phyloP scores from a whole-genome alignment of 2,329 filamentous ascomycete genomes.

The Penicillium janthinellum region DNA sequence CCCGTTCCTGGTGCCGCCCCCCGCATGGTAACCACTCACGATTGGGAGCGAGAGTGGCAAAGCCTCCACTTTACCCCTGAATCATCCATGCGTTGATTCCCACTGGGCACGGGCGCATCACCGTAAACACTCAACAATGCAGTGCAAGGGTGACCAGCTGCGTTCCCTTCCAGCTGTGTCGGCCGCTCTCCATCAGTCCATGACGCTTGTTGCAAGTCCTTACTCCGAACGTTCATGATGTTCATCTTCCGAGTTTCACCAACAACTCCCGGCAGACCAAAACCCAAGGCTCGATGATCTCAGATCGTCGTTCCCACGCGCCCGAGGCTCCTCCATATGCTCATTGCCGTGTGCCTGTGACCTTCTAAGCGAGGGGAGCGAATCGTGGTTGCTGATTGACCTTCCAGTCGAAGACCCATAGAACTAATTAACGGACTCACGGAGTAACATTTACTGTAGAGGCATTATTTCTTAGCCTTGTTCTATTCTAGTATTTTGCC shows the following conservation, averaged over 20 bases:
- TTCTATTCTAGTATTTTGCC: constrained; percentile 2
- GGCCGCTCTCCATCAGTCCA: neutral
- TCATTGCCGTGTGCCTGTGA: neutral
- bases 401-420: neutral
- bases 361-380: neutral
- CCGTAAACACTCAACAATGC: neutral
- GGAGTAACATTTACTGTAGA: neutral
- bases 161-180: neutral
- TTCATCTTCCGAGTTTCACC: neutral
- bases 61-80: constrained; percentile 30
- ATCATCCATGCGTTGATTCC: constrained; percentile 20
- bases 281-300: neutral
- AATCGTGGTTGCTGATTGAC: neutral
- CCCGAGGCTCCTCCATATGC: neutral
- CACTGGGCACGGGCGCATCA: constrained; percentile 7
- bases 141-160: neutral
- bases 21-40: constrained; percentile 11
- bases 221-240: constrained; percentile 17
- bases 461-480: neutral
- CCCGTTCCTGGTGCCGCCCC: constrained; percentile 23
- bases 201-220: constrained; percentile 5
- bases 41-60: constrained; percentile 6
- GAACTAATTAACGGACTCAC: neutral
- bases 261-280: neutral
- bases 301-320: neutral